Conservation (phyloP, 2,329 filamentous ascomycete genomes). For the Fusarium dimerum region DNA sequence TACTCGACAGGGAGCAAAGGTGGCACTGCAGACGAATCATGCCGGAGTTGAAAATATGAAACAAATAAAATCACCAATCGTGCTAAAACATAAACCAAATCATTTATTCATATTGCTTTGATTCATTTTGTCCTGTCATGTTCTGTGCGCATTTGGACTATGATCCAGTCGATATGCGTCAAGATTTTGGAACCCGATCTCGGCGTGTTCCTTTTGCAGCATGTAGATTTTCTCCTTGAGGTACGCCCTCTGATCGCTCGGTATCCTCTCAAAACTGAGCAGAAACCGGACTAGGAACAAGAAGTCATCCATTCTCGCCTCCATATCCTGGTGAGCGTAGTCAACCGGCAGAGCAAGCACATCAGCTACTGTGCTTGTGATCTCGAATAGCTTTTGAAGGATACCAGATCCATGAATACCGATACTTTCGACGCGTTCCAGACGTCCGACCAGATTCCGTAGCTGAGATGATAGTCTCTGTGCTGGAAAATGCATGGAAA, state of each 20-base stretch:
- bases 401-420: conserved; percentile 59
- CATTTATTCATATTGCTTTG: too few relatives aligned
- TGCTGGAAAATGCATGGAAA: conserved; percentile 42
- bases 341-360: conserved; percentile 52
- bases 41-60: too few relatives aligned
- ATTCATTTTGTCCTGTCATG: not conserved
- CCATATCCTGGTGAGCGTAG: conserved; percentile 43
- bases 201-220: conserved; percentile 26
- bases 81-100: too few relatives aligned
- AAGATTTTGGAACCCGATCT: conserved; percentile 7
- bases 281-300: conserved; percentile 53
- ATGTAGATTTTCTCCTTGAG: conserved; percentile 41
- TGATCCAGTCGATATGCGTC: not conserved
- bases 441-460: conserved; percentile 36
- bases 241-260: conserved; percentile 45
- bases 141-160: not conserved
- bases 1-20: too few relatives aligned
- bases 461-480: conserved; percentile 40
- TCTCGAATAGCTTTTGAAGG: conserved; percentile 60
- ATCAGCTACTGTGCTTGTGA: conserved; percentile 60
- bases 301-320: conserved; percentile 53
- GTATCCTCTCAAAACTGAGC: conserved; percentile 50
- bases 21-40: too few relatives aligned
- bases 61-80: too few relatives aligned
- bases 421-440: conserved; percentile 44